Evolutionary conservation across 2,329 filamentous ascomycete genomes (phyloP).

Genomic region (Colletotrichum abscissum): DNA sequence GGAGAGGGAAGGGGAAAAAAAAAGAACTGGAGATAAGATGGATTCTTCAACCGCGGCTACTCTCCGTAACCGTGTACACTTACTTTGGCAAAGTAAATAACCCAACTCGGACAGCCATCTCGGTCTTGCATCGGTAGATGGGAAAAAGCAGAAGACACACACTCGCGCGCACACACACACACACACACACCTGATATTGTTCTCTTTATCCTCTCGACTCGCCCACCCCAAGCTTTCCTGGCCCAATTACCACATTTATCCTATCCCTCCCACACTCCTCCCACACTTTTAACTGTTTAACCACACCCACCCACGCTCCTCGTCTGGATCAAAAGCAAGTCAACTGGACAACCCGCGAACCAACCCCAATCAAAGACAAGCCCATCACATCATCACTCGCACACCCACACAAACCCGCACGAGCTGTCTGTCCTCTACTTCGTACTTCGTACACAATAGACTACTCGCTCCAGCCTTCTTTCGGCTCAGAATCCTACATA

Average conservation of each 20-base stretch:
- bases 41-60: constrained; percentile 31
- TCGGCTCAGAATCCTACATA: constrained; percentile 6
- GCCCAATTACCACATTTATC: neutral
- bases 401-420: constrained; percentile 18
- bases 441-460: neutral
- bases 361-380: constrained; percentile 21
- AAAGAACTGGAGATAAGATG: constrained; percentile 31
- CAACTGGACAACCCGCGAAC: constrained; percentile 22
- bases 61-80: constrained; percentile 11
- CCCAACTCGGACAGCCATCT: constrained; percentile 23
- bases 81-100: constrained; percentile 16
- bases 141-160: neutral
- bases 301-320: constrained; percentile 7
- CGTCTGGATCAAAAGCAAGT: constrained; percentile 29
- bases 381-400: constrained; percentile 37
- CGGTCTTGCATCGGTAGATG: constrained; percentile 25
- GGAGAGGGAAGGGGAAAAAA: neutral
- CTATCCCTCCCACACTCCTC: constrained; percentile 24
- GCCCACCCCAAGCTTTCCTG: neutral
- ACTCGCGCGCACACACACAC: neutral
- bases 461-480: constrained; percentile 27
- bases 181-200: constrained; percentile 2
- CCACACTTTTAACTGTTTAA: neutral
- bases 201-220: constrained; percentile 31
- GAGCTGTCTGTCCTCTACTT: constrained; percentile 1